These are phyloP conservation scores for Lentinula edodes DNA, from an alignment of 768 basidiomycete genomes.

Conservation along the genomic window DNA sequence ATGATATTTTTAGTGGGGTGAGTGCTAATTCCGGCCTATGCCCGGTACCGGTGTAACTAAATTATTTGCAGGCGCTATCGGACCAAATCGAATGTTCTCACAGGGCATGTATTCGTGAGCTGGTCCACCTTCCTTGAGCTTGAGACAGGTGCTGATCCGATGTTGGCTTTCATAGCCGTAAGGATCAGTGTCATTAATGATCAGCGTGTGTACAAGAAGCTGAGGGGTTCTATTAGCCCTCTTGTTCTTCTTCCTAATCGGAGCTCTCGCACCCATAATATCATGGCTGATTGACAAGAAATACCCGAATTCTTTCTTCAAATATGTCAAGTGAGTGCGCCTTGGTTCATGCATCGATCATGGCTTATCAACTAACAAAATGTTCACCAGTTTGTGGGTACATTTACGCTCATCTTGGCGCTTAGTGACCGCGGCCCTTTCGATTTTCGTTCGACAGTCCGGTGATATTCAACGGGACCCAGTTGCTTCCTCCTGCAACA, in stretches of 20 bases:
- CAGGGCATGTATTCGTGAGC: conserved; percentile 55
- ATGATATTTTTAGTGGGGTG: conserved; percentile 9
- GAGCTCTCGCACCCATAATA: conserved; percentile 58
- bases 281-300: conserved; percentile 56
- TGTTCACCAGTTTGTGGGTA: conserved; percentile 34
- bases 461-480: conserved; percentile 64
- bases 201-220: neutral
- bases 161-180: conserved; percentile 10
- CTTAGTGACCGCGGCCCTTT: neutral
- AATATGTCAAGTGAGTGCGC: conserved; percentile 58
- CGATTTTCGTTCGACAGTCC: conserved; percentile 27
- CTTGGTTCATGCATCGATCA: neutral
- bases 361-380: neutral
- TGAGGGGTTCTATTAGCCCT: conserved; percentile 30
- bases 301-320: conserved; percentile 58
- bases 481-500: conserved; percentile 73
- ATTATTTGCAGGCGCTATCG: conserved; percentile 49
- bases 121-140: neutral
- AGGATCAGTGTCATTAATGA: neutral
- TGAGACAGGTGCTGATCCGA: conserved; percentile 8
- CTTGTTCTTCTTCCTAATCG: conserved; percentile 69
- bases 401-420: neutral
- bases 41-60: conserved; percentile 51
- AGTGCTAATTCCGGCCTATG: conserved; percentile 35
- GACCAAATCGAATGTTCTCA: conserved; percentile 54